phyloP scores from a whole-genome alignment of 306 rosid species.

The Benincasa hispida region DNA sequence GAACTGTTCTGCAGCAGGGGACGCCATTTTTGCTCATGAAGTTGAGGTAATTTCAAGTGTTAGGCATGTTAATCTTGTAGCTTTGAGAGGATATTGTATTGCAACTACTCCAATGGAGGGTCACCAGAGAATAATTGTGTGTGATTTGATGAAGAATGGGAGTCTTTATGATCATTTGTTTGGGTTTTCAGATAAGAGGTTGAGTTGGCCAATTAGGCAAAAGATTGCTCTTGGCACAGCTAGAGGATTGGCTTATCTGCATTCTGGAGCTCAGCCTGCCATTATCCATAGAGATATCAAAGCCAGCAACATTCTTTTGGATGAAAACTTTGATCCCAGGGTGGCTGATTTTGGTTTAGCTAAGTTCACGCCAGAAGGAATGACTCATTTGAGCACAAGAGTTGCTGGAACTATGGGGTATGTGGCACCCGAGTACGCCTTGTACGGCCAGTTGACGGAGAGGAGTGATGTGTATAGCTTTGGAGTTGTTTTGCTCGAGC shows the following conservation, averaged over 20 bases:
- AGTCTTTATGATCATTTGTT: slow-evolving; percentile 84
- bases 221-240: slow-evolving; percentile 78
- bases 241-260: slow-evolving; percentile 85
- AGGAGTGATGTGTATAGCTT: slow-evolving; percentile 82
- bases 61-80: slow-evolving; percentile 80
- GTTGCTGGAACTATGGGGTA: slow-evolving; percentile 98
- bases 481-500: slow-evolving; percentile 89
- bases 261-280: slow-evolving; percentile 85
- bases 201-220: slow-evolving; percentile 76
- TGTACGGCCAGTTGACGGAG: slow-evolving; percentile 89
- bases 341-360: slow-evolving; percentile 96
- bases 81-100: slow-evolving; percentile 74
- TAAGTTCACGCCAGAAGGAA: slow-evolving; percentile 76
- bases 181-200: slow-evolving; percentile 34
- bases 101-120: slow-evolving; percentile 76
- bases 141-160: slow-evolving; percentile 89
- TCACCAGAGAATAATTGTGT: slow-evolving; percentile 88
- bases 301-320: slow-evolving; percentile 82
- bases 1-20: slow-evolving; percentile 87
- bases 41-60: slow-evolving; percentile 91
- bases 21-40: slow-evolving; percentile 64
- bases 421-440: slow-evolving; percentile 93
- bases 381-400: slow-evolving; percentile 90
- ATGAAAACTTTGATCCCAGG: slow-evolving; percentile 64
- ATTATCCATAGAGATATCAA: slow-evolving; percentile 90